Evolutionary conservation across 2,329 filamentous ascomycete genomes (phyloP).

Genomic region (Colletotrichum australisinense): DNA sequence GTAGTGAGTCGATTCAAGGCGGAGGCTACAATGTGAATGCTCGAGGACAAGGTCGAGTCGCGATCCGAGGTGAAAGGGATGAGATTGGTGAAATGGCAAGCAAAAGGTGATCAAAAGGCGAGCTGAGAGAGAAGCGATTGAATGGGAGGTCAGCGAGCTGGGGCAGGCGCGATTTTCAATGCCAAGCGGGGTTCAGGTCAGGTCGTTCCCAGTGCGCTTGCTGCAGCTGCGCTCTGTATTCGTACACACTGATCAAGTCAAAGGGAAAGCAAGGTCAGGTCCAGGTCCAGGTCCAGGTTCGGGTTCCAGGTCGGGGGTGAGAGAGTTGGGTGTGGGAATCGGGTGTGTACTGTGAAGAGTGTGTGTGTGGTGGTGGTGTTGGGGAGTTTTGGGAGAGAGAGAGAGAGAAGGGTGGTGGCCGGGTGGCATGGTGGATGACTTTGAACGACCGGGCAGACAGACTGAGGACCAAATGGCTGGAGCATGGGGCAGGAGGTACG

Average conservation of each 20-base stretch:
- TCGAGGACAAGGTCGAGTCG: background rate
- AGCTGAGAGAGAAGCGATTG: slow-evolving; percentile 7
- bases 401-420: background rate
- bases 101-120: background rate
- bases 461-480: background rate
- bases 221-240: slow-evolving; percentile 25
- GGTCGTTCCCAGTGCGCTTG: slow-evolving; percentile 29
- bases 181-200: slow-evolving; percentile 36
- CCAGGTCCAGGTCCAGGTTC: background rate
- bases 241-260: slow-evolving; percentile 28
- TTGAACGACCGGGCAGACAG: slow-evolving; percentile 3
- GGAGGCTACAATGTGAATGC: background rate
- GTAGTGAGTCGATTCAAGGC: background rate
- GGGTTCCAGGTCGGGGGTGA: background rate
- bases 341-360: background rate
- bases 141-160: slow-evolving; percentile 20
- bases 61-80: background rate
- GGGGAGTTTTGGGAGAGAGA: background rate
- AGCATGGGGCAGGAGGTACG: background rate
- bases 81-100: background rate
- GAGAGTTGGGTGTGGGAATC: background rate
- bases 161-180: slow-evolving; percentile 37
- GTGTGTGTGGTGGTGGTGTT: background rate
- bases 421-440: background rate
- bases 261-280: slow-evolving; percentile 5